Conservation (phyloP, 2,329 filamentous ascomycete species). For the Ceratocystis albifundus region DNA sequence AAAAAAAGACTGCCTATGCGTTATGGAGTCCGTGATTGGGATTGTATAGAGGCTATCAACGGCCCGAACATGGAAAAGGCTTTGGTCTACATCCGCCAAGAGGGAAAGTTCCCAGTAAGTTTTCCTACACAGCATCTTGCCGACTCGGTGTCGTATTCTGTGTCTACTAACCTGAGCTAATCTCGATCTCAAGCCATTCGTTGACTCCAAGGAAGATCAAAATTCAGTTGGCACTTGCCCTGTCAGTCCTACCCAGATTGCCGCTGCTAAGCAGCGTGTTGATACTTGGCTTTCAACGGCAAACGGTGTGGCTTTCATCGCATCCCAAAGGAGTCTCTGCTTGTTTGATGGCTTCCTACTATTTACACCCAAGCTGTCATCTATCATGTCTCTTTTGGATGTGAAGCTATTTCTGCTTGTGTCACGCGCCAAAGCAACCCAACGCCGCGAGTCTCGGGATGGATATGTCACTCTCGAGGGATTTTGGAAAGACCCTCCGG, state of each 20-base stretch:
- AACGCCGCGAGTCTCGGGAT: constrained; percentile 53
- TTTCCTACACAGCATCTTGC: background rate
- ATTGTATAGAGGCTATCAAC: constrained; percentile 70
- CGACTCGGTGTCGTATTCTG: background rate
- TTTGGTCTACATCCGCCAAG: constrained; percentile 55
- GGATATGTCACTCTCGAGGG: constrained; percentile 76
- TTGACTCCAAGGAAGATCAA: constrained; percentile 42
- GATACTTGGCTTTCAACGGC: constrained; percentile 37
- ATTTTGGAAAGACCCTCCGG: constrained; percentile 90
- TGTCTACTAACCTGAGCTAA: background rate
- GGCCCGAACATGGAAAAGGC: constrained; percentile 55
- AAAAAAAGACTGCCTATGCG: constrained; percentile 20
- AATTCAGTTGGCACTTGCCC: constrained; percentile 49
- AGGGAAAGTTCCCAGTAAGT: constrained; percentile 55
- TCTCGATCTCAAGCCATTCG: constrained; percentile 26
- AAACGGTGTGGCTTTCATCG: constrained; percentile 33
- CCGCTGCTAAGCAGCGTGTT: constrained; percentile 38
- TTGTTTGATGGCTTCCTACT: constrained; percentile 85
- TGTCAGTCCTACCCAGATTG: constrained; percentile 38
- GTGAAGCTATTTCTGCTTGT: constrained; percentile 68
- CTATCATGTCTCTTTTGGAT: constrained; percentile 53
- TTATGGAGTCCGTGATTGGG: constrained; percentile 71
- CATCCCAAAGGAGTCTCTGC: constrained; percentile 40
- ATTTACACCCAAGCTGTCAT: constrained; percentile 48
- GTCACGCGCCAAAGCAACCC: constrained; percentile 50